Percentiles rank a stretch among this genome's conserved stretches.
Conservation (phyloP, 345 rosid species). For the Bretschneidera sinensis region DNA sequence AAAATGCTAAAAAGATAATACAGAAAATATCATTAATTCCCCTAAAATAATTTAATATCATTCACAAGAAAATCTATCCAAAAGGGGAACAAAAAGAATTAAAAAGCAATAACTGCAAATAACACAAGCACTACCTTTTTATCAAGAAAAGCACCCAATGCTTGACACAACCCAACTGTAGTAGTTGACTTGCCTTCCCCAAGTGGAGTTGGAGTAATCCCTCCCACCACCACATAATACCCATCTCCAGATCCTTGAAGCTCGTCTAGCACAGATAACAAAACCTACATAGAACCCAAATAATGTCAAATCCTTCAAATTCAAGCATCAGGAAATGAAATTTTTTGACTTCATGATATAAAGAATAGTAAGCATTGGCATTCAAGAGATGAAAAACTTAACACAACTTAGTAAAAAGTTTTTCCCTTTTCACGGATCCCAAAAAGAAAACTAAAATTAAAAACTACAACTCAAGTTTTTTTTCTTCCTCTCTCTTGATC, state of each 20-base stretch:
- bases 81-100: not conserved
- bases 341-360: not conserved
- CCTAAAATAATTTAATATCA: not conserved
- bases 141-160: constrained; percentile 87
- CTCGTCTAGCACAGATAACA: constrained; percentile 74
- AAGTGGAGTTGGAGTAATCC: constrained; percentile 98
- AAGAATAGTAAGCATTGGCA: no score
- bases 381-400: no score
- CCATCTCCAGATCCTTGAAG: constrained; percentile 70
- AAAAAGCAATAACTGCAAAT: not conserved
- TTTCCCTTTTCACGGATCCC: no score
- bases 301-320: not conserved
- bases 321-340: not conserved
- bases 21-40: not conserved
- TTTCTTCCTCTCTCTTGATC: no score
- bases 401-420: no score
- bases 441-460: no score
- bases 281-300: constrained; percentile 38
- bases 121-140: constrained; percentile 55
- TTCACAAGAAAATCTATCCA: not conserved
- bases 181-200: constrained; percentile 99
- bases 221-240: constrained; percentile 93
- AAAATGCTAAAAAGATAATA: not conserved
- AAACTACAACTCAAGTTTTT: no score
- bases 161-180: constrained; percentile 93